Base-by-base conservation (phyloP, 495 filamentous ascomycete genomes). In the Elaphomyces granulatus region DNA sequence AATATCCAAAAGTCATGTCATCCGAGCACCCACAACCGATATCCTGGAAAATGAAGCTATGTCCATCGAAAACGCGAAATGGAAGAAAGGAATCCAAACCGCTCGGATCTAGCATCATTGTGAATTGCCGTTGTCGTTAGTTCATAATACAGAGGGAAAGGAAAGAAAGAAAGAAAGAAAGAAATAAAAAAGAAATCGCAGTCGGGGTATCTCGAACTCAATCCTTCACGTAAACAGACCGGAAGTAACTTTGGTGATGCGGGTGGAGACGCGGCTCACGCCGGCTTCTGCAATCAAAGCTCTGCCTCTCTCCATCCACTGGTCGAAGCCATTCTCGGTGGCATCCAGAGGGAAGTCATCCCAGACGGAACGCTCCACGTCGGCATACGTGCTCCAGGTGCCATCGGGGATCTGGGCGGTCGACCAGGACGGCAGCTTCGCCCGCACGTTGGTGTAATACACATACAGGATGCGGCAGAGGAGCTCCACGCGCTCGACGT, bases 391-490 rank as follows among this genome's bases (percentile, higher is more conserved):
- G 4, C 60, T 66, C 56, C 62, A 64, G 9, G 55, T 53, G 18
- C 63, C 64, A 47, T 66, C 66, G 23, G 62, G 59, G 3, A 58
- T 53, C 34, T 64, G 58, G 16, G 51, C 38, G 3, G 50, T 50
- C 4, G 54, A 60, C 61, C 65, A 66, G 0, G 66, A 60, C 0
- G 59, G 60, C n/a, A 68, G 49, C 47, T 68, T 70, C 3, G 63
- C 64, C 36, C 61, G 41, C 15, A 67, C 64, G 43, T 59, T 64
- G 21, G 64, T 68, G 38, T 68, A 70, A 42, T 68, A 70, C 15
- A 67, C 64, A 46, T 70, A 68, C 7, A 70, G 57, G 34, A 68
- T 66, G 17, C 61, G 52, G 50, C 64, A 64, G 14, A 70, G 62
- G n/a, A 61, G 46, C 31, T 62, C 63, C 17, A 66, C 64, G 10